Evolutionary conservation across 257 asterid species (phyloP).

Genomic region (Striga asiatica): DNA sequence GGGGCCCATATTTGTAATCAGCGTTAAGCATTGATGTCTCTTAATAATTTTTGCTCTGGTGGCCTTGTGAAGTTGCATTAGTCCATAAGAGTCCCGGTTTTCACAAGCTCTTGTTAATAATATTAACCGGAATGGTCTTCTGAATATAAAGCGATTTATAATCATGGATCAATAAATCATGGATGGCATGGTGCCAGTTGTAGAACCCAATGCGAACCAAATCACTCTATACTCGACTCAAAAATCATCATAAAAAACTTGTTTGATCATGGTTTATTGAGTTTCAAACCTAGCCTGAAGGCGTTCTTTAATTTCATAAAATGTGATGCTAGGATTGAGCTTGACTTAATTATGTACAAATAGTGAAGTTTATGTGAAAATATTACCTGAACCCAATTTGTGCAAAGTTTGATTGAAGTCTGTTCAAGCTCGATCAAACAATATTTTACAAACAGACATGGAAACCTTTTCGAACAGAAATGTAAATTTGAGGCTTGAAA

Average conservation of each 20-base stretch:
- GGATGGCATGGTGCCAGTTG: neutral
- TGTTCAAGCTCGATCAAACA: neutral
- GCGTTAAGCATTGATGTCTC: neutral
- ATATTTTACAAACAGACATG: neutral
- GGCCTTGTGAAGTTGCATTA: slow-evolving; percentile 9
- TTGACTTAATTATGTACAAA: neutral
- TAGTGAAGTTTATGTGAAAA: neutral
- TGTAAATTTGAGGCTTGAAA: neutral
- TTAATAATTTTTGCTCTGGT: neutral
- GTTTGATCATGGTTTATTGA: neutral
- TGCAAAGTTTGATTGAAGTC: neutral
- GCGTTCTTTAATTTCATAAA: neutral
- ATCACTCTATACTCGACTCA: neutral
- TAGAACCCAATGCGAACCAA: neutral
- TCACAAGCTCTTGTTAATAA: neutral
- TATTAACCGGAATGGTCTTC: neutral
- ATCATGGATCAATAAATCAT: neutral
- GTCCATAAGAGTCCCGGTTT: neutral
- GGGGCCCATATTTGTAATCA: too few species aligned
- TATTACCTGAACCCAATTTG: neutral
- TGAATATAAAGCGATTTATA: neutral
- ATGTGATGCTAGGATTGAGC: neutral
- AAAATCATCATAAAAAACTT: neutral
- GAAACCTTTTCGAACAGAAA: neutral
- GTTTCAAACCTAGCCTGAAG: neutral